A percentile compares a stretch with the other conserved stretches of the same genome.
phyloP scores from a whole-genome alignment of 129 eudicot species.

The Flaveria ramosissima region DNA sequence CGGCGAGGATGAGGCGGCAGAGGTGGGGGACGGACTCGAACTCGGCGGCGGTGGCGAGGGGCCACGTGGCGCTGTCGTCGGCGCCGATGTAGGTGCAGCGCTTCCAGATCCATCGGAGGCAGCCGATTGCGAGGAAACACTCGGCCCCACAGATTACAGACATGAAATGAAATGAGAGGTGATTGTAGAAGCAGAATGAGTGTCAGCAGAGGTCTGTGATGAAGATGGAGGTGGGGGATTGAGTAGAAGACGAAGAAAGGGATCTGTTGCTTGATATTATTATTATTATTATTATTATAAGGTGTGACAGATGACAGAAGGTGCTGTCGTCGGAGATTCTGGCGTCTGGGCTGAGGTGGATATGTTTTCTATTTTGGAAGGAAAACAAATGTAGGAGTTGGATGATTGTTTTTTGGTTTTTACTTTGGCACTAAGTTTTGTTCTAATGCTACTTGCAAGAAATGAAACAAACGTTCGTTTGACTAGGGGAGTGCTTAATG shows the following conservation, averaged over 20 bases:
- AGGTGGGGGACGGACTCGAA: conserved; percentile 73
- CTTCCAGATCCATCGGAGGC: conserved; percentile 84
- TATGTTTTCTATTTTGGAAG: too few relatives aligned
- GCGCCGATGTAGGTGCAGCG: conserved; percentile 87
- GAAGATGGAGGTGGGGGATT: neutral
- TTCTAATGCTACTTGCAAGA: too few relatives aligned
- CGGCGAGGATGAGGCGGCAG: conserved; percentile 76
- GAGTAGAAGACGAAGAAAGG: conserved; percentile 24
- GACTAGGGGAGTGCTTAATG: too few relatives aligned
- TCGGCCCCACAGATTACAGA: conserved; percentile 82
- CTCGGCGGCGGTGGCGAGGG: conserved; percentile 66
- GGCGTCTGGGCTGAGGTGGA: too few relatives aligned
- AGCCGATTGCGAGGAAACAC: conserved; percentile 64
- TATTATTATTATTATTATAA: too few relatives aligned
- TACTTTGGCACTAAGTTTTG: too few relatives aligned
- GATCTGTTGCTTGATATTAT: conserved; percentile 6
- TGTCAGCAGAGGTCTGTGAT: too few relatives aligned
- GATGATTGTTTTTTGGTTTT: too few relatives aligned
- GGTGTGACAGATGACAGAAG: too few relatives aligned
- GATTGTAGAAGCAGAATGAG: neutral
- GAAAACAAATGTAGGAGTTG: too few relatives aligned
- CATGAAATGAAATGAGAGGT: conserved; percentile 35
- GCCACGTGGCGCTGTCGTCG: conserved; percentile 88
- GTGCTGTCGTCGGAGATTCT: too few relatives aligned
- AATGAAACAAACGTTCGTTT: too few relatives aligned